These are phyloP conservation scores for Metschnikowia sp. DNA, from an alignment of 805 yeast species.

Conservation along the genomic window DNA sequence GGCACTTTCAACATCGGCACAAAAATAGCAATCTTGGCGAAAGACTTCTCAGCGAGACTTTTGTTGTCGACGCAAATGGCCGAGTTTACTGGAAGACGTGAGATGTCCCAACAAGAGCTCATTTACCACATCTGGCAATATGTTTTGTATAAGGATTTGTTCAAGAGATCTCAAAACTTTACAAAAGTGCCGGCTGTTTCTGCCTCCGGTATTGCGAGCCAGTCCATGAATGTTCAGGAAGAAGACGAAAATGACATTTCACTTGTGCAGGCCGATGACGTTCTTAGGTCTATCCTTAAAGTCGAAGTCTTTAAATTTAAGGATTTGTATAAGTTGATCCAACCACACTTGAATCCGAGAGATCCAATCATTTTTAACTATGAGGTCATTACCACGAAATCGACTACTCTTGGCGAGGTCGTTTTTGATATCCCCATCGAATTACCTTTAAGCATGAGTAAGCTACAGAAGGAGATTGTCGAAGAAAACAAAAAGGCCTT, in stretches of 20 bases:
- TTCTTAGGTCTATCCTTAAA: conserved; percentile 44
- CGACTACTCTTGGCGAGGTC: conserved; percentile 75
- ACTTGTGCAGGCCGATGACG: conserved; percentile 40
- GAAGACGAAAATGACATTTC: conserved; percentile 33
- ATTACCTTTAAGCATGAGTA: conserved; percentile 36
- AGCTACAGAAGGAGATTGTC: conserved; percentile 35
- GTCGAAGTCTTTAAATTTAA: conserved; percentile 60
- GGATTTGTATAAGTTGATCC: conserved; percentile 65
- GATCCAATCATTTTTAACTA: conserved; percentile 79
- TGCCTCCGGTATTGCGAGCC: conserved; percentile 19
- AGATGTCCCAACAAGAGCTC: conserved; percentile 83
- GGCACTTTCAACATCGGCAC: conserved; percentile 60
- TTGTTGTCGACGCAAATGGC: conserved; percentile 63
- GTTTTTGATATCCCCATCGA: conserved; percentile 65
- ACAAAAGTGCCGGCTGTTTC: conserved; percentile 40
- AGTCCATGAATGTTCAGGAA: conserved; percentile 17
- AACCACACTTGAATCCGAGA: conserved; percentile 71
- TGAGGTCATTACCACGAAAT: conserved; percentile 69
- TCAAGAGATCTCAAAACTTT: conserved; percentile 27
- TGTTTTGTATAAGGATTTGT: conserved; percentile 60
- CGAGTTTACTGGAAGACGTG: conserved; percentile 67
- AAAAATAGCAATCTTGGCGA: conserved; percentile 69
- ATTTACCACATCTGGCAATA: conserved; percentile 80
- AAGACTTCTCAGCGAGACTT: conserved; percentile 66
- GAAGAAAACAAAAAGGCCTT: conserved; percentile 38